Evolutionary conservation across 164 flowering plant species (phyloP), one percentile per base, ranked within the genome.

Genomic region (Cinnamomum chago): DNA sequence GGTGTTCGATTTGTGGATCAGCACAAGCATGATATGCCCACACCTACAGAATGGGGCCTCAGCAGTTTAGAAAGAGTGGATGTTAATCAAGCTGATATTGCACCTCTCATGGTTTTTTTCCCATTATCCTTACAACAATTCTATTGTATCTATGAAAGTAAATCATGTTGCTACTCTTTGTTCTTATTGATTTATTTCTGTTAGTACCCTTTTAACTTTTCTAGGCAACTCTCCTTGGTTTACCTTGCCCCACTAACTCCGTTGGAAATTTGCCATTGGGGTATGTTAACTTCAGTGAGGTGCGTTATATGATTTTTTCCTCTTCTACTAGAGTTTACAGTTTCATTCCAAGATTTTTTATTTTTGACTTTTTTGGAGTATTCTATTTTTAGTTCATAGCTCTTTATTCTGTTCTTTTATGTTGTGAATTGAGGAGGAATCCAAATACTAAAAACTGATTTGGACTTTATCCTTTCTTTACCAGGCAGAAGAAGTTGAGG

Each of bases 61-160:
- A 67, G 80, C 77, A 84, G 79, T 74, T 73, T 92, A 72, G 94
- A 93, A 81, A 85, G 99, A 72, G 87, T 89, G 78, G 99, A 95
- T 86, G 97, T 95, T 73, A 95, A 95, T 82, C 99, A 95, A 87
- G 99, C 99, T 81, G 99, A 95, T 84, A 92, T 95, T 77, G 91
- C 99, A 51, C 93, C 99, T 58, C 84, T 95, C 76, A 95, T 95
- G 99, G 99, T 95, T 79, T 77, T 77, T 55, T 55, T 17, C 20
- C 47, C 10, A 3, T 55, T 15, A 55, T 55, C 5, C 60, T 15
- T 55, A 2, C 17, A 55, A 50, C 68, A 60, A 40, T 40, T 70
- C 79, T 28, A 62, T 66, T 73, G 14, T 55, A 3, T 67, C 47
- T 17, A 67, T 67, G 47, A 17, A 17, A 9, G 6, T 67, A 25